phyloP scores from a whole-genome alignment of 805 yeast species.

The Clavispora carvajalis region DNA sequence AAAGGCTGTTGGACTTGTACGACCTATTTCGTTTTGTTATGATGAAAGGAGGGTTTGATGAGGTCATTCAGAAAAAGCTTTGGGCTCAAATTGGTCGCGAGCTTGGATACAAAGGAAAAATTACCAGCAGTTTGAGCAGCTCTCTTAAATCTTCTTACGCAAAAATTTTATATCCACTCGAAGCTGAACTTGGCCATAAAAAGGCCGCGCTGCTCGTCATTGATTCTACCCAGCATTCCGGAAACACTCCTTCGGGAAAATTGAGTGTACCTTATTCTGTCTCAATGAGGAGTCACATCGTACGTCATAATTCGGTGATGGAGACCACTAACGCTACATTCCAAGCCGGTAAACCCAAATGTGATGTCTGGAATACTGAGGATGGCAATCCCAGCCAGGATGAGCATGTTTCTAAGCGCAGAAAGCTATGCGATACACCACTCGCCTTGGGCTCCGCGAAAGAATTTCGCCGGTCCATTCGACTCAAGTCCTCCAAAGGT shows the following conservation, averaged over 20 bases:
- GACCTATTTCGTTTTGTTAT: constrained; percentile 53
- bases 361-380: no score
- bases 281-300: neutral
- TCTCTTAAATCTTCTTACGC: constrained; percentile 58
- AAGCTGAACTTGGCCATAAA: constrained; percentile 13
- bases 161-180: constrained; percentile 33
- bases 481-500: constrained; percentile 46
- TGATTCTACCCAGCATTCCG: neutral
- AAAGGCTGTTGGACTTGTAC: constrained; percentile 60
- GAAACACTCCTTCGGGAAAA: no score
- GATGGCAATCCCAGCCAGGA: no score
- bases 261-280: constrained; percentile 1
- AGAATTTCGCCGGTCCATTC: constrained; percentile 43
- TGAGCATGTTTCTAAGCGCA: constrained; percentile 1
- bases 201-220: constrained; percentile 1
- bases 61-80: constrained; percentile 57
- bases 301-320: neutral
- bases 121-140: constrained; percentile 66
- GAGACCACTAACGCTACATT: neutral
- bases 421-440: constrained; percentile 21
- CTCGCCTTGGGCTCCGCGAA: constrained; percentile 42
- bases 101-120: constrained; percentile 67
- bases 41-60: constrained; percentile 60
- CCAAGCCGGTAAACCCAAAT: no score
- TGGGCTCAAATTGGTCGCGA: constrained; percentile 87